Evolutionary conservation across 306 rosid genomes (phyloP).

Genomic region (Inga leiocalycina): DNA sequence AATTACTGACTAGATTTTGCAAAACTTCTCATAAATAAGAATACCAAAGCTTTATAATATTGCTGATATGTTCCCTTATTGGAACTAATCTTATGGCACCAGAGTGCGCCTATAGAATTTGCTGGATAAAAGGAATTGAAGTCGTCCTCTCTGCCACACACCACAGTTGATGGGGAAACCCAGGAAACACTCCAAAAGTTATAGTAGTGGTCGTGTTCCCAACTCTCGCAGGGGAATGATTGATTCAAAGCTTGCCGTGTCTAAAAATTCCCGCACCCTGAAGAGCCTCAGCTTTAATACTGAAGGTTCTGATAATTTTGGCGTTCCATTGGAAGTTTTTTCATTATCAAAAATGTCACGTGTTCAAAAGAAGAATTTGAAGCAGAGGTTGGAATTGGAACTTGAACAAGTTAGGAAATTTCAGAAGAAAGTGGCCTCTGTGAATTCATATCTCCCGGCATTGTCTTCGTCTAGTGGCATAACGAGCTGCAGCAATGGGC

Average conservation of each 20-base stretch:
- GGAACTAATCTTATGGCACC: too few relatives aligned
- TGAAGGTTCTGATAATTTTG: slow-evolving; percentile 54
- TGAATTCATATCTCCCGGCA: slow-evolving; percentile 44
- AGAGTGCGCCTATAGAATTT: slow-evolving; percentile 63
- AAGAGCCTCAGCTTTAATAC: slow-evolving; percentile 56
- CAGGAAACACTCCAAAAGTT: slow-evolving; percentile 76
- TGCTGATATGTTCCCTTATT: neutral
- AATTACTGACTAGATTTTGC: neutral
- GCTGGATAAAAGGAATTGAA: slow-evolving; percentile 77
- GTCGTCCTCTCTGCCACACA: slow-evolving; percentile 43
- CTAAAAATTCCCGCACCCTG: slow-evolving; percentile 64
- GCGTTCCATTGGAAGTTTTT: slow-evolving; percentile 58
- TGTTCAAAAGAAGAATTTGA: slow-evolving; percentile 65
- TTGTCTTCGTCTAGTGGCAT: slow-evolving; percentile 66
- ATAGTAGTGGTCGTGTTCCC: slow-evolving; percentile 73
- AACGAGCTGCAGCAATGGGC: slow-evolving; percentile 60
- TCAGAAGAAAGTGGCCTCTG: slow-evolving; percentile 55
- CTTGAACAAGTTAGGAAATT: slow-evolving; percentile 71
- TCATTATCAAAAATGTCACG: slow-evolving; percentile 60
- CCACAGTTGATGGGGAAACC: slow-evolving; percentile 79
- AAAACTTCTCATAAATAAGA: neutral
- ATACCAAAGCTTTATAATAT: neutral
- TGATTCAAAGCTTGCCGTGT: slow-evolving; percentile 53
- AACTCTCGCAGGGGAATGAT: slow-evolving; percentile 70
- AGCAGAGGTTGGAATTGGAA: slow-evolving; percentile 59